Evolutionary conservation across 805 yeast species (phyloP), one percentile per base, ranked within the genome.

Genomic region (Spathaspora hagerdaliae): DNA sequence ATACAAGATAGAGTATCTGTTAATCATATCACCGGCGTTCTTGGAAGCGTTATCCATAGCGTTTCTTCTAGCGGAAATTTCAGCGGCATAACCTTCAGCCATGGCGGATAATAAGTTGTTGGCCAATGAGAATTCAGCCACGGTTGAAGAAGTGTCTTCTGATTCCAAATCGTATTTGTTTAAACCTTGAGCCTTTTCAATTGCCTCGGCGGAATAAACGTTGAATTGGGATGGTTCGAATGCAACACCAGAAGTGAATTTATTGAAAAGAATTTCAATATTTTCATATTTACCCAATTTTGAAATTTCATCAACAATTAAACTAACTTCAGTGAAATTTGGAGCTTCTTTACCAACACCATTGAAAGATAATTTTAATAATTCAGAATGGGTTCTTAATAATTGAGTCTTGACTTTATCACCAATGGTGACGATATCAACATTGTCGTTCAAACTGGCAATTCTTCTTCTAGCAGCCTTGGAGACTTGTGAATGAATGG

Each of bases 1-100:
- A 78, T 94, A 94, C 74, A 94, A 83, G 72, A 94, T 94, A 58
- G 98, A 86, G 86, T 87, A 92, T 67, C 81, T 85, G 76, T 81
- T 83, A 69, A 94, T 94, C 98, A 94, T 94, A 63, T 94, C 99
- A 76, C 96, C 96, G 53, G 99, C 99, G 69, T 92, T 92, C 94
- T 94, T 92, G 59, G 97, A 90, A 53, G 99, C 99, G 67, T 94
- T 94, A 76, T 92, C 99, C 99, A 92, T 92, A 59, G 99, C 98
- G 69, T 89, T 92, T 83, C 99, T 91, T 84, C 99, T 91, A 50
- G 99, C 97, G 54, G 95, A 85, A 57, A 91, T 81, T 79, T 92
- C 99, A 48, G 98, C 87, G 51, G 98, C 97, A 73, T 92, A 91
- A 73, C 97, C 98, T 69, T 94, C 97, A 54, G 97, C 92, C 79